Base-by-base conservation (phyloP, 2,329 filamentous ascomycete species). In the Periconia sp. region DNA sequence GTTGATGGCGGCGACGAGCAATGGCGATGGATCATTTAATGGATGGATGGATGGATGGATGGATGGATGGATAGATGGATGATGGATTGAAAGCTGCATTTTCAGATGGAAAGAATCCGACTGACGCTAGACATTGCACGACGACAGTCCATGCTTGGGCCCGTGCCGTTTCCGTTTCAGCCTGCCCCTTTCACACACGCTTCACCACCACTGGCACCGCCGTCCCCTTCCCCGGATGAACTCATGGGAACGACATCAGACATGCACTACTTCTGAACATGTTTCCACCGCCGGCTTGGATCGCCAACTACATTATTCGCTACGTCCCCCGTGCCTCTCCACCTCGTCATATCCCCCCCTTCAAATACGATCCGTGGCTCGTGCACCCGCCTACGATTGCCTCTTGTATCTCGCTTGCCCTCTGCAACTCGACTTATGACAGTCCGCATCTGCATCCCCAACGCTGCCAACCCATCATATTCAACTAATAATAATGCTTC, bases 261-360 rank as follows among this genome's bases (percentile, higher is more conserved):
- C 14, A 10, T 15, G 14, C 14, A 18, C 14, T 41, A 41, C 37
- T n/a, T 15, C 9, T n/a, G 42, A 31, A 19, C 33, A 56, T 55
- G 55, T 56, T 58, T 56, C 59, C 41, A 55, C 55, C 49, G 52
- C 54, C 56, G 52, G 47, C 37, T 17, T 31, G 51, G 58, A 47
- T 56, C 53, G 52, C 49, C 41, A 60, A 59, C 59, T 56, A 56
- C 55, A n/a, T 37, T 11, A n/a, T 37, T 37, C 33, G 5, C 45
- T 45, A 48, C 48, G 3, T 6, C 2, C 27, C 11, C 48, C 49
- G 49, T 52, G 27, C 52, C 48, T 47, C 15, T 17, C 49, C 30
- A 18, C 51, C 42, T n/a, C 33, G 11, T 37, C n/a, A n/a, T n/a
- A n/a, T n/a, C n/a, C n/a, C n/a, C n/a, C n/a, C n/a, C n/a, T n/a